These are phyloP conservation scores for Aspergillus fijiensis DNA, from an alignment of 2,329 filamentous ascomycete genomes.

Conservation along the genomic window DNA sequence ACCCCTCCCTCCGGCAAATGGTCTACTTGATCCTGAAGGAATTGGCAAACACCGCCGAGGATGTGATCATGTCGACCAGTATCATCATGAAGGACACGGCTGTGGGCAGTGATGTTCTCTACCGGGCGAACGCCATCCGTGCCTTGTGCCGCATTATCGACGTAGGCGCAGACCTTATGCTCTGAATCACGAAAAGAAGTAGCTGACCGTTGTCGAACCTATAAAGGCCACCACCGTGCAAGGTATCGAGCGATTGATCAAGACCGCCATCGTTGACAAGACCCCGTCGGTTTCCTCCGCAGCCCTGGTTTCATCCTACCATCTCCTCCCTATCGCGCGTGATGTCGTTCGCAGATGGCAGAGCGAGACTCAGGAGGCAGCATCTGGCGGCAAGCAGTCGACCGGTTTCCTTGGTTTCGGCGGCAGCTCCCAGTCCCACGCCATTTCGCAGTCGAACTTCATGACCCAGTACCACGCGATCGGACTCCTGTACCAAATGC, in stretches of 20 bases:
- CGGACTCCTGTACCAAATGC: conserved; percentile 95
- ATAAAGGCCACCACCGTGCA: conserved; percentile 85
- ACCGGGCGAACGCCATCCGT: conserved; percentile 92
- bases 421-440: conserved; percentile 70
- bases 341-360: conserved; percentile 98
- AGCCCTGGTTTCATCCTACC: conserved; percentile 93
- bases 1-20: conserved; percentile 97
- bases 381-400: conserved; percentile 82
- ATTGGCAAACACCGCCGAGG: conserved; percentile 88
- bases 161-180: conserved; percentile 52
- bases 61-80: conserved; percentile 99
- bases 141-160: conserved; percentile 96
- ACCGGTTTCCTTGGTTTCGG: conserved; percentile 91
- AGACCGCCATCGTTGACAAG: conserved; percentile 99
- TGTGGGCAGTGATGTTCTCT: conserved; percentile 89
- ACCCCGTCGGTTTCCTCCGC: conserved; percentile 96
- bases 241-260: conserved; percentile 96
- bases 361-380: conserved; percentile 96
- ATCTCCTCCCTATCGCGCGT: conserved; percentile 90
- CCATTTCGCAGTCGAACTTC: conserved; percentile 77
- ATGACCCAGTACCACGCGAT: conserved; percentile 99
- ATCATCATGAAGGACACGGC: conserved; percentile 99
- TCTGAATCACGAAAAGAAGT: not conserved
- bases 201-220: conserved; percentile 15
- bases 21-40: conserved; percentile 98